Evolutionary conservation across 129 eudicot genomes (phyloP), one percentile per base, ranked within the genome.

Genomic region (Mikania micrantha): DNA sequence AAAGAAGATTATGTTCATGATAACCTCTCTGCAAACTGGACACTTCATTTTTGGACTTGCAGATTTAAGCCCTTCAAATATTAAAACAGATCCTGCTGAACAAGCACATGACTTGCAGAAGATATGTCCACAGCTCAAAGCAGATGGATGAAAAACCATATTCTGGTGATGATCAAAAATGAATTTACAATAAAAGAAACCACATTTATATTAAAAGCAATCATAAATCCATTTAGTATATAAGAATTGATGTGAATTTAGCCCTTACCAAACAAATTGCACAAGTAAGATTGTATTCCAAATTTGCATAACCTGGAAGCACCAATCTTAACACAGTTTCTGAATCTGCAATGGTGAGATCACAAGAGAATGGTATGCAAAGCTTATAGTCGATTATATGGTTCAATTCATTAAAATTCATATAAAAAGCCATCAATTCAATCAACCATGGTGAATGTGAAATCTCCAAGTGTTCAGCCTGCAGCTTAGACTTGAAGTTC

Each of bases 1-100:
- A 10, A 22, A 9, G 3, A 22, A 5, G 34, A 11, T 56, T 56
- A 0, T 27, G 22, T n/a, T 22, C 40, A 38, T 44, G 35, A 76
- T 63, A 41, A 82, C 91, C 83, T 85, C 85, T 69, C 87, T 79
- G 79, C 91, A 85, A 44, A 85, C 83, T 19, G 91, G 91, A 61
- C 83, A 85, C 69, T 79, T 85, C 59, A 74, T 66, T 12, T 79
- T 67, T 3, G 81, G 57, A 19, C 64, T 62, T 61, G 91, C 91
- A 65, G 85, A 76, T 66, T 82, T 79, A 32, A 74, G 64, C 34
- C 87, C 87, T 79, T 85, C 69, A 20, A 82, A 82, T 2, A 82
- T 70, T 71, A 82, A 64, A 17, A 85, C 85, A 34, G 81, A 82
- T 60, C 81, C 83, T 13, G 91, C 85, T 34, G 85, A 72, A 68